Evolutionary conservation across 2,329 filamentous ascomycete species (phyloP).

Genomic region (Grosmannia serpens): DNA sequence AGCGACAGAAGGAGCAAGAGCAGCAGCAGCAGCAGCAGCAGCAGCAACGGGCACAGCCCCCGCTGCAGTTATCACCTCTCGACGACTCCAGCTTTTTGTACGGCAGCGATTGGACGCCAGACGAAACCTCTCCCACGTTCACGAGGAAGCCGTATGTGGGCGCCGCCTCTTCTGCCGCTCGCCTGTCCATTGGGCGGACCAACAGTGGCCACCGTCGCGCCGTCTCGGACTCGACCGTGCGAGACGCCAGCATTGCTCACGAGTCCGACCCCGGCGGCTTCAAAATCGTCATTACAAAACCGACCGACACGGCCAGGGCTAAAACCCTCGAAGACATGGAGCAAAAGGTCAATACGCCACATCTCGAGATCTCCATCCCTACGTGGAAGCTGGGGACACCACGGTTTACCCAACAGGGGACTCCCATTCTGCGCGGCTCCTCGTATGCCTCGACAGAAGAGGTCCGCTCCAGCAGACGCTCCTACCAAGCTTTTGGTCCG

Average conservation of each 20-base stretch:
- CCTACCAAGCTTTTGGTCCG: slow-evolving; percentile 19
- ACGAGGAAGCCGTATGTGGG: background rate
- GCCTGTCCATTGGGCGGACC: slow-evolving; percentile 13
- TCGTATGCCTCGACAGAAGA: slow-evolving; percentile 69
- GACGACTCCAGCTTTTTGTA: slow-evolving; percentile 13
- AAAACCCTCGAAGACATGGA: slow-evolving; percentile 50
- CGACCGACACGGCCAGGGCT: slow-evolving; percentile 46
- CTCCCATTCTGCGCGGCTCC: slow-evolving; percentile 69
- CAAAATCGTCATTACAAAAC: slow-evolving; percentile 69
- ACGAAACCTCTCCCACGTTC: slow-evolving; percentile 22
- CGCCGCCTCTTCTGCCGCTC: background rate
- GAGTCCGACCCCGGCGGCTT: slow-evolving; percentile 56
- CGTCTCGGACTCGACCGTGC: slow-evolving; percentile 66
- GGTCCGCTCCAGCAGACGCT: slow-evolving; percentile 43
- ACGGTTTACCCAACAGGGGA: slow-evolving; percentile 65
- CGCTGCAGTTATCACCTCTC: background rate
- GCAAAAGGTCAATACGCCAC: slow-evolving; percentile 24
- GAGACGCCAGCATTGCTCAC: slow-evolving; percentile 44
- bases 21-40: background rate
- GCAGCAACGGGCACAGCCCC: background rate
- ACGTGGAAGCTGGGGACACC: slow-evolving; percentile 76
- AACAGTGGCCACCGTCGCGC: slow-evolving; percentile 42
- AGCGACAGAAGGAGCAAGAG: background rate
- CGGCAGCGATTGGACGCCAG: slow-evolving; percentile 32
- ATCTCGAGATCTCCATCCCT: slow-evolving; percentile 65